phyloP scores from a whole-genome alignment of 2,329 filamentous ascomycete genomes.

The Fonsecaea pedrosoi region DNA sequence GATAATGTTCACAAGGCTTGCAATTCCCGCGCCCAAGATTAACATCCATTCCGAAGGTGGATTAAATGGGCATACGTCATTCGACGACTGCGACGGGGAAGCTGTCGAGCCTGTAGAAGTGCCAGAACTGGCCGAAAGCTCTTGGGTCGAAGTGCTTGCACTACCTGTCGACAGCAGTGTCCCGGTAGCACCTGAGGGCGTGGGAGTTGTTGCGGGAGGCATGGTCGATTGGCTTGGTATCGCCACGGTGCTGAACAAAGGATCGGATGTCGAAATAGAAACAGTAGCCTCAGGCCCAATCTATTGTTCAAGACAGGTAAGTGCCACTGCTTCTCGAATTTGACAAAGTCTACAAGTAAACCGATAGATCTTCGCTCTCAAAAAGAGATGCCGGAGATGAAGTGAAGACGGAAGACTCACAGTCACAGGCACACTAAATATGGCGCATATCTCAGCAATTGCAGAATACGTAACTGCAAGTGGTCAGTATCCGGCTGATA shows the following conservation, averaged over 20 bases:
- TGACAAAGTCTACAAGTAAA: background rate
- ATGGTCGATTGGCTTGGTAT: constrained; percentile 31
- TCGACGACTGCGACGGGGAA: constrained; percentile 19
- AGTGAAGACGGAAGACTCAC: background rate
- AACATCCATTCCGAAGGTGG: constrained; percentile 15
- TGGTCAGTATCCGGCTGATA: constrained; percentile 10
- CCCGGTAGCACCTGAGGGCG: constrained; percentile 4
- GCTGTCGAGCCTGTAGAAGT: constrained; percentile 16
- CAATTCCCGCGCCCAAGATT: constrained; percentile 17
- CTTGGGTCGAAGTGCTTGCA: background rate
- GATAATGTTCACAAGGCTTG: constrained; percentile 16
- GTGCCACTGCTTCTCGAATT: background rate
- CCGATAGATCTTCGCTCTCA: background rate
- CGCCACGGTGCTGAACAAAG: constrained; percentile 34
- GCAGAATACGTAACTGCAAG: constrained; percentile 33
- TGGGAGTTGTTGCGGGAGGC: constrained; percentile 28
- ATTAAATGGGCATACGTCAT: constrained; percentile 10
- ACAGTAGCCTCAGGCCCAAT: constrained; percentile 37
- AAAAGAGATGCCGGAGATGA: too few relatives aligned
- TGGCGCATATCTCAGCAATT: constrained; percentile 36
- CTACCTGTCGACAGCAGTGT: constrained; percentile 14
- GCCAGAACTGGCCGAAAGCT: background rate
- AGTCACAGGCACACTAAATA: constrained; percentile 33
- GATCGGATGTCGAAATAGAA: constrained; percentile 25
- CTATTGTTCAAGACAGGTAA: background rate